These are phyloP conservation scores for Starmerella lactis-condensi DNA, from an alignment of 805 yeast genomes.

Conservation along the genomic window DNA sequence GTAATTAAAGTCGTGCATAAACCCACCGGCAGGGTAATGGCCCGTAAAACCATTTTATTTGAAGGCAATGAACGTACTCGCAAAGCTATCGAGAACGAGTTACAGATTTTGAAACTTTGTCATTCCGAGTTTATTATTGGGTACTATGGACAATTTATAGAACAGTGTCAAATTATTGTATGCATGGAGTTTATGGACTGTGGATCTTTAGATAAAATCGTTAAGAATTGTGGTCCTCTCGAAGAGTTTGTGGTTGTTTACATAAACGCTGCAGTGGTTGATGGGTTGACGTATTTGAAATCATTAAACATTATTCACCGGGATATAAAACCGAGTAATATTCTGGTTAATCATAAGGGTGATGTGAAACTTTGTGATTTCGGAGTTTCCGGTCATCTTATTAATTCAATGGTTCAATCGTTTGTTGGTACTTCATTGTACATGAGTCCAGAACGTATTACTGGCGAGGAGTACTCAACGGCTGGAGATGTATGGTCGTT, in stretches of 20 bases:
- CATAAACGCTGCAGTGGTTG: slow-evolving; percentile 55
- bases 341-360: slow-evolving; percentile 69
- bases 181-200: slow-evolving; percentile 95
- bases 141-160: slow-evolving; percentile 77
- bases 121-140: slow-evolving; percentile 62
- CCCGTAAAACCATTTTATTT: slow-evolving; percentile 69
- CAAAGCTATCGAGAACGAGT: slow-evolving; percentile 71
- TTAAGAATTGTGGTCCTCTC: slow-evolving; percentile 41
- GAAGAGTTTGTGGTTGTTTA: slow-evolving; percentile 54
- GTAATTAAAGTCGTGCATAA: slow-evolving; percentile 76
- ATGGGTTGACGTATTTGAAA: slow-evolving; percentile 68
- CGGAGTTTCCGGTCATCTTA: slow-evolving; percentile 84
- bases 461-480: slow-evolving; percentile 83
- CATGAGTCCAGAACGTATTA: slow-evolving; percentile 95
- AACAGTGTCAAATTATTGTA: slow-evolving; percentile 53
- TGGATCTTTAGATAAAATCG: slow-evolving; percentile 71
- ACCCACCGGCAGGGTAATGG: slow-evolving; percentile 77
- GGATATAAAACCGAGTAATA: slow-evolving; percentile 91
- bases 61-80: slow-evolving; percentile 65
- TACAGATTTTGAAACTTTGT: slow-evolving; percentile 81
- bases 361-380: slow-evolving; percentile 86
- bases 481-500: slow-evolving; percentile 95
- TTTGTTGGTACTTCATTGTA: slow-evolving; percentile 96
- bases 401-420: slow-evolving; percentile 89
- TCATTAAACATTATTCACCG: slow-evolving; percentile 79